Percentiles rank a stretch among this genome's conserved stretches.
phyloP scores from a whole-genome alignment of 768 basidiomycete genomes.

The Boletus fagicola region DNA sequence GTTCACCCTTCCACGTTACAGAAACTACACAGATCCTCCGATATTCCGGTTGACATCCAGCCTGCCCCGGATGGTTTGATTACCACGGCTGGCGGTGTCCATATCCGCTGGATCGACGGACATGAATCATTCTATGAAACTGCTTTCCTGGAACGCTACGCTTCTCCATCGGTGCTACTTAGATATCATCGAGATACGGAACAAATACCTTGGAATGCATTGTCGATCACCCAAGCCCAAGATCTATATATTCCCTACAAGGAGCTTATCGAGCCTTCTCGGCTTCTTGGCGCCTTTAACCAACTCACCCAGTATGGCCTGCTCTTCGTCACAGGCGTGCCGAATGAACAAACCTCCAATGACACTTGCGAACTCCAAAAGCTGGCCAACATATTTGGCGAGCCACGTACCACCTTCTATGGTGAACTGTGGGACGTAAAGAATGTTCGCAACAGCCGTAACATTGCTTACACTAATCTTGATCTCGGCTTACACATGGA shows the following conservation, averaged over 20 bases:
- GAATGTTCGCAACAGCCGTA: constrained; percentile 68
- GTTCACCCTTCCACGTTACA: constrained; percentile 78
- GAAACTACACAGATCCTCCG: constrained; percentile 69
- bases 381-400: constrained; percentile 69
- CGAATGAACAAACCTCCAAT: constrained; percentile 56
- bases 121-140: constrained; percentile 55
- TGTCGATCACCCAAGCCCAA: constrained; percentile 34
- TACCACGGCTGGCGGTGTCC: constrained; percentile 44
- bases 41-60: constrained; percentile 51
- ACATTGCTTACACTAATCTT: constrained; percentile 94
- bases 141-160: constrained; percentile 50
- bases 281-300: constrained; percentile 56
- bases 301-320: constrained; percentile 75
- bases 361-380: constrained; percentile 61
- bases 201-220: constrained; percentile 45
- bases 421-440: constrained; percentile 87
- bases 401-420: constrained; percentile 86
- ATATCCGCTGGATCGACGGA: constrained; percentile 56
- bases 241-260: constrained; percentile 59
- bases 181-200: constrained; percentile 46
- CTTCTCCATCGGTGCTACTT: constrained; percentile 35
- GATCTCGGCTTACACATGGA: constrained; percentile 91
- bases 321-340: constrained; percentile 70
- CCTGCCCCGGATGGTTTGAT: constrained; percentile 45
- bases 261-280: constrained; percentile 42